phyloP scores from a whole-genome alignment of 495 filamentous ascomycete species.

The Xylaria flabelliformis region DNA sequence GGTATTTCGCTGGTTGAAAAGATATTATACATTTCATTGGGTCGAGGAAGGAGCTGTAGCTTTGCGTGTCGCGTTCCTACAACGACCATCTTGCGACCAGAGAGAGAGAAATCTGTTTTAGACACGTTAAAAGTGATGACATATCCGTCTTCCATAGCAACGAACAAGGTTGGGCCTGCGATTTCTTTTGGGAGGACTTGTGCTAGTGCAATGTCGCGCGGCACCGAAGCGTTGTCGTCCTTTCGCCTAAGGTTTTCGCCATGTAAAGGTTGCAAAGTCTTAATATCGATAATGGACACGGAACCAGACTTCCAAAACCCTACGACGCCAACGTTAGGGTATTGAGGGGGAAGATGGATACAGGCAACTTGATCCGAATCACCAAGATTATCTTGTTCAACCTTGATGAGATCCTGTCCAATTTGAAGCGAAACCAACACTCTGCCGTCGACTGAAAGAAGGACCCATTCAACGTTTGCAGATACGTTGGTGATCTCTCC shows the following conservation, averaged over 20 bases:
- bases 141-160: slow-evolving; percentile 94
- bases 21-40: slow-evolving; percentile 70
- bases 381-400: slow-evolving; percentile 64
- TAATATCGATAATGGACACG: slow-evolving; percentile 72
- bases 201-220: slow-evolving; percentile 79
- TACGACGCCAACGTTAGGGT: slow-evolving; percentile 66
- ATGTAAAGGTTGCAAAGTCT: slow-evolving; percentile 62
- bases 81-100: slow-evolving; percentile 77
- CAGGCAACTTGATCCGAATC: slow-evolving; percentile 81
- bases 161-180: slow-evolving; percentile 74
- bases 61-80: slow-evolving; percentile 84
- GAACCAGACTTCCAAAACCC: slow-evolving; percentile 84
- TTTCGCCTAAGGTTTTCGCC: slow-evolving; percentile 57
- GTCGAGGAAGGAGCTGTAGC: slow-evolving; percentile 77
- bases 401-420: slow-evolving; percentile 59
- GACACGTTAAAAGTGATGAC: slow-evolving; percentile 86
- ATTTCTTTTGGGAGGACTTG: slow-evolving; percentile 64
- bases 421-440: slow-evolving; percentile 71
- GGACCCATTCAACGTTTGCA: slow-evolving; percentile 67
- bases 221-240: slow-evolving; percentile 73
- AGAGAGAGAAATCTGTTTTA: slow-evolving; percentile 61
- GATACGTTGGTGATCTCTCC: slow-evolving; percentile 79
- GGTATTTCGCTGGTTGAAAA: slow-evolving; percentile 95
- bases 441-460: slow-evolving; percentile 77
- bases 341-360: slow-evolving; percentile 61